These are phyloP conservation scores for Penicillium sp. DNA, from an alignment of 2,329 filamentous ascomycete species.

Conservation along the genomic window DNA sequence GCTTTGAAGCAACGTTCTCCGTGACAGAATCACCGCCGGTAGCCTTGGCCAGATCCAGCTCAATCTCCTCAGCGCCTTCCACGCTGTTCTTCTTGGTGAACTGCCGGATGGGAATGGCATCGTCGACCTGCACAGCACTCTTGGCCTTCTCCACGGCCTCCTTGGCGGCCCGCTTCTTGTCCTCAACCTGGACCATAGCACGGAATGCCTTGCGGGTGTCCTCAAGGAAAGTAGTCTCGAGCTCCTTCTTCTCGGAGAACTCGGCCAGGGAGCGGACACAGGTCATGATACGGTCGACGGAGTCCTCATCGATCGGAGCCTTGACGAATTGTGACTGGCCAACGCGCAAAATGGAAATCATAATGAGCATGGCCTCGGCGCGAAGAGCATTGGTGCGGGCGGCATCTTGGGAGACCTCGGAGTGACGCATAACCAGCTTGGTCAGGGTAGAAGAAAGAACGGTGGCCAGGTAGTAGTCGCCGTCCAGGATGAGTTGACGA, in stretches of 20 bases:
- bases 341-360: conserved; percentile 98
- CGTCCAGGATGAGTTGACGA: conserved; percentile 91
- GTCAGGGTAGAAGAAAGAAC: conserved; percentile 95
- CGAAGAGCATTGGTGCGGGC: conserved; percentile 90
- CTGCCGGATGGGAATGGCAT: conserved; percentile 89
- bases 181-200: conserved; percentile 94
- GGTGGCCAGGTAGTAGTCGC: conserved; percentile 93
- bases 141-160: conserved; percentile 91
- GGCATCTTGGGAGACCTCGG: conserved; percentile 82
- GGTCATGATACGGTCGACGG: conserved; percentile 97
- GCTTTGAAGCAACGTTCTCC: conserved; percentile 89
- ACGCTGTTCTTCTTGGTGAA: conserved; percentile 85
- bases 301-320: conserved; percentile 95
- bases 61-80: conserved; percentile 82
- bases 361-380: conserved; percentile 98
- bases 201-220: conserved; percentile 95
- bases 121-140: conserved; percentile 91
- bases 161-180: conserved; percentile 96
- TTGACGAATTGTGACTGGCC: conserved; percentile 99
- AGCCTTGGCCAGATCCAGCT: conserved; percentile 87
- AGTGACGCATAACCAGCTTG: conserved; percentile 96
- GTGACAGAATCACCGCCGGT: conserved; percentile 83
- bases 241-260: conserved; percentile 83
- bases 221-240: conserved; percentile 89
- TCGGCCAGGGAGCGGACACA: conserved; percentile 91